Evolutionary conservation across 164 flowering plant genomes (phyloP), one percentile per base, ranked within the genome.

Genomic region (Vitis cinerea): DNA sequence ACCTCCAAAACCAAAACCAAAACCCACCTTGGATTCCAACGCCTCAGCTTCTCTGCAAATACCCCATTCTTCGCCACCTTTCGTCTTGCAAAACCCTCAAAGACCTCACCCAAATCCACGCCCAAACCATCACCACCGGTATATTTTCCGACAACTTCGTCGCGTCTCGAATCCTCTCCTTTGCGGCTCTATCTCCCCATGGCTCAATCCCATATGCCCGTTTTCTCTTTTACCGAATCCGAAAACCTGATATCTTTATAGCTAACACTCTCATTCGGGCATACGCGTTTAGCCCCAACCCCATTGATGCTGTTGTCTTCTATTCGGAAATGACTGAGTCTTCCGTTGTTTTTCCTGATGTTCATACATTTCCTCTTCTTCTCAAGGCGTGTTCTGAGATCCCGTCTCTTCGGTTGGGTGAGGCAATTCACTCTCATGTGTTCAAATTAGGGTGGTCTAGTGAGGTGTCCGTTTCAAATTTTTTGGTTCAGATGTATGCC

Each of bases 41-140:
- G 9, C 12, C 78, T 7, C 59, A 67, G 48, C 75, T 78, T 16
- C 59, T 78, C 50, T 37, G 72, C 12, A 17, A 71, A 63, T 73
- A 74, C 75, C 80, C 80, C 0, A 16, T 55, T n/a, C 81, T 78
- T 10, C 64, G 56, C 27, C 69, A 71, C 57, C 75, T 78, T 64
- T 47, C 47, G n/a, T 78, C 81, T 29, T 77, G 81, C 75, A 78
- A 73, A 14, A 51, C 74, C 63, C 63, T 69, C 61, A 72, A 67
- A 16, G 78, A 80, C 1, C 74, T 77, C 47, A 23, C 58, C 10
- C 85, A 82, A 78, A 75, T 80, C 72, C 83, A 82, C 29, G 74
- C 83, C 61, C 78, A 78, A 29, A 73, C 80, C 27, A 71, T 74
- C 66, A 72, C 72, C 51, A 59, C 75, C 2, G 78, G 81, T 58